Evolutionary conservation across 768 basidiomycete species (phyloP).

Genomic region (Boletales sp.): DNA sequence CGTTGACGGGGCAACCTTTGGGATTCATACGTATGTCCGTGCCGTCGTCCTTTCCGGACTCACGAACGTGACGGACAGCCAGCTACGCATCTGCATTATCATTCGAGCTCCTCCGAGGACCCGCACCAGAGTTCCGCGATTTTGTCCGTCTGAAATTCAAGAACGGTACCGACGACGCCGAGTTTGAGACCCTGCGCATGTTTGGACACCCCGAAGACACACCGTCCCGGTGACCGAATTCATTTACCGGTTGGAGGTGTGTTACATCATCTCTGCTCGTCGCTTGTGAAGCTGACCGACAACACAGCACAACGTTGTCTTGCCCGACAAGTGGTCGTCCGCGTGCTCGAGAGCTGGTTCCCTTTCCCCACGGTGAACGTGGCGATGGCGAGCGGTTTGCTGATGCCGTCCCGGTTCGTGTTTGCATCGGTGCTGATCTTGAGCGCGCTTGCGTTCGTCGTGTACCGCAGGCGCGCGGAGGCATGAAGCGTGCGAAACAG

Average conservation of each 20-base stretch:
- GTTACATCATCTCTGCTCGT: slow-evolving; percentile 4
- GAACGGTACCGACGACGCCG: slow-evolving; percentile 60
- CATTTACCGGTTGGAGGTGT: slow-evolving; percentile 76
- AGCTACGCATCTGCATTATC: slow-evolving; percentile 69
- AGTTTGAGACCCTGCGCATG: slow-evolving; percentile 62
- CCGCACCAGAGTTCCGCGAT: slow-evolving; percentile 72
- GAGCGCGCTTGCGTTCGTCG: slow-evolving; percentile 8
- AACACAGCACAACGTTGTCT: slow-evolving; percentile 35
- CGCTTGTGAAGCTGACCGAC: neutral
- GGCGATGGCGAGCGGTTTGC: neutral
- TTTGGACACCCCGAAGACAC: slow-evolving; percentile 68
- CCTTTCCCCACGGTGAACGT: slow-evolving; percentile 14
- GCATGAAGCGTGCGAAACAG: slow-evolving; percentile 5
- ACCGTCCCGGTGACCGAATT: slow-evolving; percentile 76
- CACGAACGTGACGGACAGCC: slow-evolving; percentile 37
- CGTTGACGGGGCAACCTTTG: slow-evolving; percentile 50
- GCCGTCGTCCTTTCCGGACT: neutral
- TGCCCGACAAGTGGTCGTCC: slow-evolving; percentile 38
- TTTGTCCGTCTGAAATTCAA: slow-evolving; percentile 81
- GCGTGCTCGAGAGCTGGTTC: slow-evolving; percentile 33
- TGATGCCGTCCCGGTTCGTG: neutral
- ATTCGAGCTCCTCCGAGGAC: slow-evolving; percentile 72
- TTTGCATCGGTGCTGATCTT: slow-evolving; percentile 11
- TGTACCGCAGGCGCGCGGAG: slow-evolving; percentile 11
- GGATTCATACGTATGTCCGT: slow-evolving; percentile 53